phyloP scores from a whole-genome alignment of 768 basidiomycete species.

The Podaxis sp. region DNA sequence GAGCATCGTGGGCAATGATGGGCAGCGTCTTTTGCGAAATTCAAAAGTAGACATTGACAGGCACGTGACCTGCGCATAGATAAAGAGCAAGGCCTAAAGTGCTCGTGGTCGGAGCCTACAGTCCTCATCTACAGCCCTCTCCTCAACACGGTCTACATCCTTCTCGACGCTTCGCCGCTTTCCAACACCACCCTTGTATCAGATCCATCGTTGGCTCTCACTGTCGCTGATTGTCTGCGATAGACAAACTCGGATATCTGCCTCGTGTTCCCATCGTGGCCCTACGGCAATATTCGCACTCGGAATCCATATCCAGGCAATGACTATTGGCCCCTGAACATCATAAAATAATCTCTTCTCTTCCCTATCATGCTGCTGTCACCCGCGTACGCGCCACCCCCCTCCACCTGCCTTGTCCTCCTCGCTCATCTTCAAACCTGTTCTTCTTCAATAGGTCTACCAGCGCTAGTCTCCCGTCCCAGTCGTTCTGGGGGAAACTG shows the following conservation, averaged over 20 bases:
- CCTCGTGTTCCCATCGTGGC: constrained; percentile 63
- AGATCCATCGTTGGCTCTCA: background rate
- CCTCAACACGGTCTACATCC: background rate
- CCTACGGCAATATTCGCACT: constrained; percentile 17
- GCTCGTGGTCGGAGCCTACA: background rate
- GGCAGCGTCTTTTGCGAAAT: background rate
- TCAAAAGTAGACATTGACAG: background rate
- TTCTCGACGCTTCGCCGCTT: background rate
- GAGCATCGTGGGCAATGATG: constrained; percentile 19
- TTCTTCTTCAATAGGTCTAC: constrained; percentile 53
- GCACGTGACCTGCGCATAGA: constrained; percentile 19
- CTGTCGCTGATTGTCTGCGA: constrained; percentile 21
- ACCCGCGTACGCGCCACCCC: constrained; percentile 60
- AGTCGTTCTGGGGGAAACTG: constrained; percentile 64
- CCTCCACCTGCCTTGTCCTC: constrained; percentile 23
- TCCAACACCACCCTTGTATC: background rate
- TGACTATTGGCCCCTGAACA: constrained; percentile 26
- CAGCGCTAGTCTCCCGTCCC: constrained; percentile 56
- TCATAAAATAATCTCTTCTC: constrained; percentile 22
- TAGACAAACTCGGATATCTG: constrained; percentile 25
- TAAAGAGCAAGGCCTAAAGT: constrained; percentile 10
- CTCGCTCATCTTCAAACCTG: constrained; percentile 29
- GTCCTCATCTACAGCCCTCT: background rate
- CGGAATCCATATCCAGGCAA: constrained; percentile 27
- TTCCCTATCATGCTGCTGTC: constrained; percentile 67